These are phyloP conservation scores for Solanum boliviense DNA, from an alignment of 257 asterid genomes.

Conservation along the genomic window DNA sequence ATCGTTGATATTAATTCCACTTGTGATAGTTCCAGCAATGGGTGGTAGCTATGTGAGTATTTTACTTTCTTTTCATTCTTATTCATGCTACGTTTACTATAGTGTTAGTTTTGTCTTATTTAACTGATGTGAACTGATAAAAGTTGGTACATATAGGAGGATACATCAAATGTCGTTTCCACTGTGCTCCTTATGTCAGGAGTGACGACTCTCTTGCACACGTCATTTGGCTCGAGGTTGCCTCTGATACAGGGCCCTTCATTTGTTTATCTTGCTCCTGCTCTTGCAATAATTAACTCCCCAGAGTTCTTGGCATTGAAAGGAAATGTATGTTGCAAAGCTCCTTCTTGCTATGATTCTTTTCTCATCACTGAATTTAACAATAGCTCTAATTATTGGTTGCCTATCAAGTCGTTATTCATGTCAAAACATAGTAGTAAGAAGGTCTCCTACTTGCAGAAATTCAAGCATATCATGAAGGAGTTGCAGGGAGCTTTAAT, in stretches of 20 bases:
- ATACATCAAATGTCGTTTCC: slow-evolving; percentile 81
- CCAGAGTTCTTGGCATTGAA: slow-evolving; percentile 73
- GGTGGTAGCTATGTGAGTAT: slow-evolving; percentile 95
- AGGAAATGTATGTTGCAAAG: slow-evolving; percentile 59
- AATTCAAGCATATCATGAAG: slow-evolving; percentile 91
- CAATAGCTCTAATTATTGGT: neutral
- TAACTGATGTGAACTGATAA: slow-evolving; percentile 8
- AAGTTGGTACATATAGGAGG: slow-evolving; percentile 53
- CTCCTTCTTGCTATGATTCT: neutral
- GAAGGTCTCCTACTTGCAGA: slow-evolving; percentile 39
- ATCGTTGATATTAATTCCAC: slow-evolving; percentile 85
- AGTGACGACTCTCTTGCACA: slow-evolving; percentile 76
- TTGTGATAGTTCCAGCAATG: slow-evolving; percentile 99
- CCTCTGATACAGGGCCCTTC: slow-evolving; percentile 99
- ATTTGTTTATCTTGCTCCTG: slow-evolving; percentile 94
- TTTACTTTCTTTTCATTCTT: slow-evolving; percentile 19
- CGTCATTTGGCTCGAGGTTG: slow-evolving; percentile 88
- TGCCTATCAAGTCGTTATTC: neutral
- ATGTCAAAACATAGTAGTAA: neutral
- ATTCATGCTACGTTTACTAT: neutral
- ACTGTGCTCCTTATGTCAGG: slow-evolving; percentile 90
- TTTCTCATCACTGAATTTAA: neutral
- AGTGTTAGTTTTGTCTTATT: neutral
- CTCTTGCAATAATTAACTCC: slow-evolving; percentile 83
- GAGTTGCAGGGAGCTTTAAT: slow-evolving; percentile 95